Evolutionary conservation across 495 filamentous ascomycete species (phyloP).

Genomic region (Paragyromitra xinjiangensis): DNA sequence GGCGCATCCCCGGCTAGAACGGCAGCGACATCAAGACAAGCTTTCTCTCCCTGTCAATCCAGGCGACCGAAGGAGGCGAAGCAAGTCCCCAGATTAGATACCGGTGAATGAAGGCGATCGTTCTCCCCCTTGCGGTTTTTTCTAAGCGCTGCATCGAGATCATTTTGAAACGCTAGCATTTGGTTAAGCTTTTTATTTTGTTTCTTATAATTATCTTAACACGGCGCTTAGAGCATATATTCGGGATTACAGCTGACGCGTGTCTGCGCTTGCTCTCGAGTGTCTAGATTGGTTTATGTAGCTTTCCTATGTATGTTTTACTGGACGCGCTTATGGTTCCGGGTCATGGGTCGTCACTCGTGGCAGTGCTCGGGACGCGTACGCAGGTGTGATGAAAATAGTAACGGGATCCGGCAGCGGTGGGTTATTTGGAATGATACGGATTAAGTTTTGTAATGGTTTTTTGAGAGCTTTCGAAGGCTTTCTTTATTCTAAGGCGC

Average conservation of each 20-base stretch:
- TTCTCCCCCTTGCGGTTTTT: neutral
- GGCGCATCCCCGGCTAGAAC: constrained; percentile 20
- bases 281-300: neutral
- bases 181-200: constrained; percentile 18
- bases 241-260: neutral
- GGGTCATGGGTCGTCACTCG: constrained; percentile 1
- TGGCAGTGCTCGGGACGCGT: neutral
- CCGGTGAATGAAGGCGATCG: neutral
- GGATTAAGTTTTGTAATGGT: neutral
- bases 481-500: neutral
- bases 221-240: neutral
- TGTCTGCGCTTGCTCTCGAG: neutral
- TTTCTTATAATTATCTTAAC: neutral
- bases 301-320: neutral
- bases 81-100: neutral
- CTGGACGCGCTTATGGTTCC: neutral
- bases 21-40: constrained; percentile 36
- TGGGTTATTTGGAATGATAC: neutral
- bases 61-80: neutral
- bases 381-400: neutral
- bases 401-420: neutral
- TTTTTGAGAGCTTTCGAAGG: neutral
- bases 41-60: constrained; percentile 3
- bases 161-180: constrained; percentile 10
- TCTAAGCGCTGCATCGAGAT: constrained; percentile 17